Base-by-base conservation (phyloP, 345 rosid species). In the Aquilaria malaccensis region DNA sequence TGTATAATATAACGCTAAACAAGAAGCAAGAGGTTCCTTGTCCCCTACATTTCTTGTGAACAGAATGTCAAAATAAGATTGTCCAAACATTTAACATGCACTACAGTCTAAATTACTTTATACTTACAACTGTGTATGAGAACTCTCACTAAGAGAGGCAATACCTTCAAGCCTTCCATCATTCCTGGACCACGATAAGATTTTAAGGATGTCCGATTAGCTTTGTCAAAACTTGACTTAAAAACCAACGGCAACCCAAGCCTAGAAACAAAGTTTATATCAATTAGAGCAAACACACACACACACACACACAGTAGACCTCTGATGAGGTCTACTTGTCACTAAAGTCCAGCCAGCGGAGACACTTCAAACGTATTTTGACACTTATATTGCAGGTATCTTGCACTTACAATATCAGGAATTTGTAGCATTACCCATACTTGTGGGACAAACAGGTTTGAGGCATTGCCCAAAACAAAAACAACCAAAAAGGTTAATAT, bases 191-290 rank as follows among this genome's bases (percentile, higher is more conserved):
- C 99, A 1, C 99, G 93, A 70, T 90, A 94, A 9, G 97, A 94
- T 74, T 88, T 88, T 1, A 93, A 88, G 55, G 99, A 94, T 29
- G 97, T 90, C 68, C 96, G 65, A 67, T 90, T 90, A 63, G 99
- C 97, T 80, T 94, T 94, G 77, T 94, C 99, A 74, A 94, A 94
- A 74, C 97, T 94, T 46, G 97, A 94, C 85, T 94, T 90, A 76
- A 94, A 94, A 65, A 83, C 91, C 70, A 94, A 65, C 0, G 93
- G 97, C 76, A 90, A 72, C n/a, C 96, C 96, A 74, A 86, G 70
- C 71, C 99, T 90, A 77, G 67, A 62, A 67, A 32, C 10, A 33
- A 56, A 56, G 15, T 9, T 53, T 7, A 53, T 30, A 45, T 14
- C 2, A 22, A 32, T 22, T 5, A 48, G 33, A 50, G 11, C 3